phyloP scores from a whole-genome alignment of 2,329 filamentous ascomycete species.

The Colletotrichum sp. region DNA sequence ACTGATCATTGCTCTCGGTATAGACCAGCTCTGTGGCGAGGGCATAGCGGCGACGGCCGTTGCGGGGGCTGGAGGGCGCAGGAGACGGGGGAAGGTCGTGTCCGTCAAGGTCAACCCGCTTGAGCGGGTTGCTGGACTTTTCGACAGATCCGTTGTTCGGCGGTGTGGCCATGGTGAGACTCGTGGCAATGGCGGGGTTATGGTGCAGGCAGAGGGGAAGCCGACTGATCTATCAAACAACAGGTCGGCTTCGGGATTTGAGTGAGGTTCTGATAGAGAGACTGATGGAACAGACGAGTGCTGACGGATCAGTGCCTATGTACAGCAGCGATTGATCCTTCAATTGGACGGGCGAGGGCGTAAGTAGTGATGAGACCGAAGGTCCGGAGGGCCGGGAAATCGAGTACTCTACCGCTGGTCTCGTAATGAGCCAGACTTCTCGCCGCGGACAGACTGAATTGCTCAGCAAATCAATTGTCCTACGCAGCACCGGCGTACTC shows the following conservation, averaged over 20 bases:
- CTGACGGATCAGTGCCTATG: not conserved
- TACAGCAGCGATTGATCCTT: not conserved
- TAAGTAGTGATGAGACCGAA: not conserved
- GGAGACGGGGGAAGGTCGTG: slow-evolving; percentile 90
- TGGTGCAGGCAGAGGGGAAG: not conserved
- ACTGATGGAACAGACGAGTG: not conserved
- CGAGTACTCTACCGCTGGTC: slow-evolving; percentile 25
- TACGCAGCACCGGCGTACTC: slow-evolving; percentile 25
- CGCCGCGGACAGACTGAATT: slow-evolving; percentile 23
- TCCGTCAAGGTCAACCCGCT: slow-evolving; percentile 78
- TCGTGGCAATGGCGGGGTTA: not conserved
- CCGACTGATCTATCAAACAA: not conserved
- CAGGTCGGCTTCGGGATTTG: not conserved
- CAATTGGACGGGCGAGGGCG: not conserved
- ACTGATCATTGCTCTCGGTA: slow-evolving; percentile 95
- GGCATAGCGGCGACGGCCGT: slow-evolving; percentile 83
- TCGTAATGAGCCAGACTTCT: slow-evolving; percentile 24
- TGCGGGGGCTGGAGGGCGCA: slow-evolving; percentile 87
- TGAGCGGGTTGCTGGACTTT: slow-evolving; percentile 40
- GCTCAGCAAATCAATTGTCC: slow-evolving; percentile 22
- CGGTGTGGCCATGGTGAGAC: slow-evolving; percentile 18
- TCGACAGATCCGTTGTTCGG: slow-evolving; percentile 7
- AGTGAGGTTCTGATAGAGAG: not conserved
- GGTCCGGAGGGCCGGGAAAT: not conserved
- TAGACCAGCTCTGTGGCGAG: slow-evolving; percentile 96